Conservation (phyloP, 768 basidiomycete species). For the Termitomyces sp. region DNA sequence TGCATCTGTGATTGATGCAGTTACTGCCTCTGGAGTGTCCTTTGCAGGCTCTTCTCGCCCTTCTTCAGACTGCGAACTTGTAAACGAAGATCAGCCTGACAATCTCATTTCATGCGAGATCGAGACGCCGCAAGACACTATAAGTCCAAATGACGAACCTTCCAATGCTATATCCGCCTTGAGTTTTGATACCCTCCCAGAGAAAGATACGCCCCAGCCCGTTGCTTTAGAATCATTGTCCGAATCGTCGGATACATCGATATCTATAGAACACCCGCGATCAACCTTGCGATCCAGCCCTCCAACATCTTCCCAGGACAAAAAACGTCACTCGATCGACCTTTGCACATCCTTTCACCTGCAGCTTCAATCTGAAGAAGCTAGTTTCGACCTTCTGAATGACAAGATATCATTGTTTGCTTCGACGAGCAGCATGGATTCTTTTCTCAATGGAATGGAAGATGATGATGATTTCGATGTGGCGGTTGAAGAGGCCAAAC, state of each 20-base stretch:
- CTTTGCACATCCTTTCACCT: constrained; percentile 43
- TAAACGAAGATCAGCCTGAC: not conserved
- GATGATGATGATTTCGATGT: constrained; percentile 39
- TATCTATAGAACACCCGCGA: constrained; percentile 21
- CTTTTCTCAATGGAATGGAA: constrained; percentile 28
- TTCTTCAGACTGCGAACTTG: not conserved
- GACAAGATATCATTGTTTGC: constrained; percentile 46
- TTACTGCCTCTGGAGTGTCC: constrained; percentile 16
- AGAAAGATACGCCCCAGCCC: constrained; percentile 21
- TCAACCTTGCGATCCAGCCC: constrained; percentile 21
- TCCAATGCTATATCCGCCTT: constrained; percentile 21
- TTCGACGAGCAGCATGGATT: constrained; percentile 25
- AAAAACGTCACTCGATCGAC: constrained; percentile 38
- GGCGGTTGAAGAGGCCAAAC: constrained; percentile 20
- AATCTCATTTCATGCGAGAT: not conserved
- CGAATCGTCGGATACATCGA: constrained; percentile 15
- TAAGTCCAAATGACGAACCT: constrained; percentile 14
- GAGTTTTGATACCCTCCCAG: constrained; percentile 18
- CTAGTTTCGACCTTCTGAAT: constrained; percentile 47
- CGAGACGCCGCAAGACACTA: constrained; percentile 8
- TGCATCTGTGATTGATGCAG: constrained; percentile 15
- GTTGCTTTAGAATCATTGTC: constrained; percentile 16
- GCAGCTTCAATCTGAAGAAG: constrained; percentile 39
- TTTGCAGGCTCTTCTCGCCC: constrained; percentile 12
- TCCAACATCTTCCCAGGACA: constrained; percentile 18